Evolutionary conservation across 2,329 filamentous ascomycete genomes (phyloP).

Genomic region (Aspergillus tamarii): DNA sequence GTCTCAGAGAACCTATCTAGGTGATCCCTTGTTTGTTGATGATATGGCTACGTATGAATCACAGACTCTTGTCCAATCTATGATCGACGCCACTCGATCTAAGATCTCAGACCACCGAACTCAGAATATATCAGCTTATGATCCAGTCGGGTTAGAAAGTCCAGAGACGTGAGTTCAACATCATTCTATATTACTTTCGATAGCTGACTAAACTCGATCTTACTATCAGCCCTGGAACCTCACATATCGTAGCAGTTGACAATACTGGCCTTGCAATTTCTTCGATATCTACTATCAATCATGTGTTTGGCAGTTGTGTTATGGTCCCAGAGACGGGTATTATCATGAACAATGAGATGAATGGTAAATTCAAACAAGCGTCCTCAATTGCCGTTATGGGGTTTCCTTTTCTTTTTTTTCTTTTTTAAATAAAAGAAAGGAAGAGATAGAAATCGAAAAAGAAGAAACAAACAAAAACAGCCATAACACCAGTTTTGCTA

Average conservation of each 20-base stretch:
- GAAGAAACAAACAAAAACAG: too few relatives aligned
- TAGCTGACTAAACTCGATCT: too few relatives aligned
- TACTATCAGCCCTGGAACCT: slow-evolving; percentile 51
- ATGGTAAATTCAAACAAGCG: slow-evolving; percentile 42
- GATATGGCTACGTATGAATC: slow-evolving; percentile 17
- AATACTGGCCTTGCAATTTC: slow-evolving; percentile 73
- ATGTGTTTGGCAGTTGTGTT: slow-evolving; percentile 78
- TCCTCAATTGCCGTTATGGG: too few relatives aligned
- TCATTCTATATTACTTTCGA: neutral
- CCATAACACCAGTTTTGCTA: too few relatives aligned
- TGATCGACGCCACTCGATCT: slow-evolving; percentile 56
- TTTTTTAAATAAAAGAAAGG: too few relatives aligned
- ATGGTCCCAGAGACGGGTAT: slow-evolving; percentile 84
- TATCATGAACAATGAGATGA: slow-evolving; percentile 69
- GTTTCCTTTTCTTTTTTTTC: too few relatives aligned
- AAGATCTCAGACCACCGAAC: slow-evolving; percentile 39
- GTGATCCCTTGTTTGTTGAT: too few relatives aligned
- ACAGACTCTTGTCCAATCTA: too few relatives aligned
- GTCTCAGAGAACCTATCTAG: too few relatives aligned
- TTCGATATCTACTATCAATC: slow-evolving; percentile 84
- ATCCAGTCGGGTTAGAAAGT: slow-evolving; percentile 67
- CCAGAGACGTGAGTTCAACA: slow-evolving; percentile 57
- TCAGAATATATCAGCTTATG: slow-evolving; percentile 58
- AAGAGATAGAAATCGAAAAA: too few relatives aligned
- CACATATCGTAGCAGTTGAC: slow-evolving; percentile 67